These are phyloP conservation scores for Chytriomyces sp. DNA, from an alignment of 192 early-diverging fungal species.

Conservation along the genomic window DNA sequence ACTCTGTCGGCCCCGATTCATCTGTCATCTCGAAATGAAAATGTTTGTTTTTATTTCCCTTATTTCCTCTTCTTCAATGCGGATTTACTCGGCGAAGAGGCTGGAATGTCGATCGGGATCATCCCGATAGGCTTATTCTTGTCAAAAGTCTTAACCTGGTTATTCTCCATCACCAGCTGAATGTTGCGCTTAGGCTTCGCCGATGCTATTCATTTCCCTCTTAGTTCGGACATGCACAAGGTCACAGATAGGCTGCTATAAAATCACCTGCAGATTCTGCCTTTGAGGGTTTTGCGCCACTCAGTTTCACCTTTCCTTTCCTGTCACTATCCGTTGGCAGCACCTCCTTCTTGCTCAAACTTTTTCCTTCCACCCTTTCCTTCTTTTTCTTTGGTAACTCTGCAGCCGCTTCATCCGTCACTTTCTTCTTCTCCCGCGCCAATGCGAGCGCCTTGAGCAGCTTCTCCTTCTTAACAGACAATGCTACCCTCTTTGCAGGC, in stretches of 20 bases:
- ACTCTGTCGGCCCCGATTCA: neutral
- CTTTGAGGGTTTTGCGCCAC: neutral
- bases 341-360: neutral
- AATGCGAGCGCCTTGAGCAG: too few relatives aligned
- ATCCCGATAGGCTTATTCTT: constrained; percentile 10
- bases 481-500: too few relatives aligned
- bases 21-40: neutral
- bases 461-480: too few relatives aligned
- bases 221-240: neutral
- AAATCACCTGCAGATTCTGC: neutral
- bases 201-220: too few relatives aligned
- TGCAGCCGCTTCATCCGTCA: neutral
- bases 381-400: neutral
- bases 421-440: constrained; percentile 18
- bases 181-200: constrained; percentile 29
- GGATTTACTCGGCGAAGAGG: neutral
- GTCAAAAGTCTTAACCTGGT: constrained; percentile 31
- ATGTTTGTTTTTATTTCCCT: neutral
- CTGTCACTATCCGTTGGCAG: neutral
- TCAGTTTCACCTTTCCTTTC: neutral
- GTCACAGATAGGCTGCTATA: constrained; percentile 9
- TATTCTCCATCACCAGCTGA: constrained; percentile 33
- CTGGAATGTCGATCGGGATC: constrained; percentile 15
- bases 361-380: constrained; percentile 4
- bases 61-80: constrained; percentile 16